Conservation (phyloP, 306 rosid genomes). For the Comarum palustre region DNA sequence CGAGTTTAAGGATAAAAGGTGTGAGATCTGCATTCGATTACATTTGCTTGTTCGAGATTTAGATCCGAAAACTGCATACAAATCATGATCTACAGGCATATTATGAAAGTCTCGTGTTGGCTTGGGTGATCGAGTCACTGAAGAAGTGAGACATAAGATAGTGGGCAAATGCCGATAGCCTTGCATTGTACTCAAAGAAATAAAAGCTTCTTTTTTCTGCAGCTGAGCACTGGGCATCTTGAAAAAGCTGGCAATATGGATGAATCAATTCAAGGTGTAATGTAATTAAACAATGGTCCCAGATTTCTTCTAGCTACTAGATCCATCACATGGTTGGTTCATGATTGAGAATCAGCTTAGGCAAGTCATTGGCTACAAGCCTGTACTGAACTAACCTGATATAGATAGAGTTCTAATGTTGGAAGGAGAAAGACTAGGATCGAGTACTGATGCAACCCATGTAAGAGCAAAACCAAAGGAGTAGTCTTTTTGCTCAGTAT, state of each 20-base stretch:
- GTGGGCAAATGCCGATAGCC: constrained; percentile 23
- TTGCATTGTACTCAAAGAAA: background rate
- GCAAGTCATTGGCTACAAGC: background rate
- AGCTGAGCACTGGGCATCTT: background rate
- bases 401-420: background rate
- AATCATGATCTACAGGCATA: background rate
- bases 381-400: background rate
- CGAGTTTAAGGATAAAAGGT: background rate
- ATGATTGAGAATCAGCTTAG: background rate
- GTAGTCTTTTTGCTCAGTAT: no score
- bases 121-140: background rate
- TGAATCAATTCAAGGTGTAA: background rate
- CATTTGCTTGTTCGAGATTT: constrained; percentile 9
- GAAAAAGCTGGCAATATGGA: background rate
- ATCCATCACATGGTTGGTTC: background rate
- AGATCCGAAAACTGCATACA: background rate
- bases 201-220: background rate
- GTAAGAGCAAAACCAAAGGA: no score
- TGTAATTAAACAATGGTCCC: background rate
- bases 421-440: background rate
- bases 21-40: constrained; percentile 11
- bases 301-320: background rate
- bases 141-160: constrained; percentile 25
- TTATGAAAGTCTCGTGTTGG: background rate
- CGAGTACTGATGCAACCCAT: background rate